phyloP scores from a whole-genome alignment of 78 protist species.

The Speleostelium caveatum region DNA sequence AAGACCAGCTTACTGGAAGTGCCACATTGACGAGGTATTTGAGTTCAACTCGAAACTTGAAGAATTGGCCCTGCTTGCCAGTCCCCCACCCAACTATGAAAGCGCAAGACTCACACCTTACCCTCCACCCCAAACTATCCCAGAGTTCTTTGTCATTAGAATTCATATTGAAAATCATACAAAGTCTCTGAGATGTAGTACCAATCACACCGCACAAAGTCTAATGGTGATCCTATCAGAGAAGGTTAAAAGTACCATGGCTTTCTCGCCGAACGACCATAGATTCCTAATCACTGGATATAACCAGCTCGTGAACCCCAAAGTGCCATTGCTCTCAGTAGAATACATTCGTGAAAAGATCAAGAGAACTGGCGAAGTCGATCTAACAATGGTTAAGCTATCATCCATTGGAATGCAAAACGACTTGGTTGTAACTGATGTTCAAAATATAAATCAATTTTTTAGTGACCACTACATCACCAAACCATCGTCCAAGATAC shows the following conservation, averaged over 20 bases:
- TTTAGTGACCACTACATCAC: not conserved
- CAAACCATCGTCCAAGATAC: not conserved
- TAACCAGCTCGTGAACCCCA: constrained; percentile 35
- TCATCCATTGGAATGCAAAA: not conserved
- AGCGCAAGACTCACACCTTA: constrained; percentile 45
- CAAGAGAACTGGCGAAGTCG: constrained; percentile 69
- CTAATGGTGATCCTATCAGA: constrained; percentile 58
- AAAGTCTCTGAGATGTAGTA: constrained; percentile 46
- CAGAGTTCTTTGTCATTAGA: constrained; percentile 51
- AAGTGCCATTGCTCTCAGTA: constrained; percentile 49
- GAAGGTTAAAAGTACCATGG: constrained; percentile 42
- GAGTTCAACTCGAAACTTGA: constrained; percentile 22
- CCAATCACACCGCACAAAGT: constrained; percentile 55
- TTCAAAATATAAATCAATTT: not conserved
- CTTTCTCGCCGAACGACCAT: constrained; percentile 15
- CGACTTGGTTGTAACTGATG: not conserved
- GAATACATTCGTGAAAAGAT: constrained; percentile 46
- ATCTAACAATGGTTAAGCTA: constrained; percentile 49
- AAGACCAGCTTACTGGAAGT: constrained; percentile 38
- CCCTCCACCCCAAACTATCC: constrained; percentile 71
- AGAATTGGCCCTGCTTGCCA: constrained; percentile 12
- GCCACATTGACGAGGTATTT: constrained; percentile 48
- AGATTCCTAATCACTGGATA: constrained; percentile 54
- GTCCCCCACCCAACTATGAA: not conserved
- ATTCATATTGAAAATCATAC: constrained; percentile 56